These are phyloP conservation scores for Kitagawia praeruptora DNA, from an alignment of 129 eudicot species.

Conservation along the genomic window DNA sequence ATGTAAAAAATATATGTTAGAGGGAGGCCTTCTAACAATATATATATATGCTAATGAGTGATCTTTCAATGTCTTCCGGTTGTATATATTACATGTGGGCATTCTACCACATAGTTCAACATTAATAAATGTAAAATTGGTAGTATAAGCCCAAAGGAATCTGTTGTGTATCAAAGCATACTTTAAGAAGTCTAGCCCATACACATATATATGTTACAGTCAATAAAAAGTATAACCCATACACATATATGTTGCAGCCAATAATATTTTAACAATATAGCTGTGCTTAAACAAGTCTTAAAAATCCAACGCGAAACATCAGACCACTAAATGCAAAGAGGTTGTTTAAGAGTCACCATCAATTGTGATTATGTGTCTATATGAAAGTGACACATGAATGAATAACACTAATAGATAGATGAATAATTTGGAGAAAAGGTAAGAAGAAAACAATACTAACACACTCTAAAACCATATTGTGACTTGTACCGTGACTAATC, in stretches of 20 bases:
- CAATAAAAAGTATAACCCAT: background rate
- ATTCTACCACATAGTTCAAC: background rate
- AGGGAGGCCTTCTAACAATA: too few species aligned
- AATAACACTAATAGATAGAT: background rate
- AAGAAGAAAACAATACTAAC: background rate
- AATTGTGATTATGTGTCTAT: background rate
- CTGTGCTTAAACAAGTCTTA: background rate
- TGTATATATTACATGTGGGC: background rate
- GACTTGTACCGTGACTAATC: background rate
- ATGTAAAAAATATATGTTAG: too few species aligned
- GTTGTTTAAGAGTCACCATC: background rate
- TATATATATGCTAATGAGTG: background rate
- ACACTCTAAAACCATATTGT: background rate
- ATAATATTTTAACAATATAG: background rate
- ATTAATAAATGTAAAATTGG: background rate
- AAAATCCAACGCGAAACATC: background rate
- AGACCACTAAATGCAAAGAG: background rate
- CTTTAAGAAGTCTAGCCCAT: background rate
- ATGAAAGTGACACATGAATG: background rate
- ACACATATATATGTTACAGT: background rate
- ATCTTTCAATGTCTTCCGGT: background rate
- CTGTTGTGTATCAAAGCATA: background rate
- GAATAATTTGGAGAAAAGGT: background rate
- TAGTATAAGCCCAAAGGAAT: background rate
- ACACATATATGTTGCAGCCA: background rate